These are phyloP conservation scores for Solanum dulcamara DNA, from an alignment of 257 asterid genomes.

Conservation along the genomic window DNA sequence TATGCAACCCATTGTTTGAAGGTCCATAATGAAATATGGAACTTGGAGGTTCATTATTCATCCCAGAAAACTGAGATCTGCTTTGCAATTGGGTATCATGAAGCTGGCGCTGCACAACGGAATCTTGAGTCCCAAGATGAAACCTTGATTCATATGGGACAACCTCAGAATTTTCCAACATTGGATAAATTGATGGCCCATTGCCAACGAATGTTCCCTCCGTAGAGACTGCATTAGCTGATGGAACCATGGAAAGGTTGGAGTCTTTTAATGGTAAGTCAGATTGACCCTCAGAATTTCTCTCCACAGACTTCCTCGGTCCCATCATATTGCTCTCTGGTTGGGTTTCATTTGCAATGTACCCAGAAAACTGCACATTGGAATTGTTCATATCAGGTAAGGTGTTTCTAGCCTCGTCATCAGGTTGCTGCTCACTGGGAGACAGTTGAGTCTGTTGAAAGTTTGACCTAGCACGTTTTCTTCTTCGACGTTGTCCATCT, in stretches of 20 bases:
- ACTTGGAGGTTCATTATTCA: constrained; percentile 4
- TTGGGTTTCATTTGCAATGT: constrained; percentile 16
- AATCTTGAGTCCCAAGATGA: constrained; percentile 10
- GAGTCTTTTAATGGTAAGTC: constrained; percentile 20
- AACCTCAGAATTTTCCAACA: constrained; percentile 18
- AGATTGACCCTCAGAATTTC: constrained; percentile 11
- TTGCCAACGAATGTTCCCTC: not conserved
- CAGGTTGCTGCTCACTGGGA: constrained; percentile 15
- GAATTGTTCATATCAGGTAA: constrained; percentile 26
- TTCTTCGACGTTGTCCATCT: constrained; percentile 20
- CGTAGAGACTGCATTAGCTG: constrained; percentile 18
- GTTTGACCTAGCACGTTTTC: constrained; percentile 20
- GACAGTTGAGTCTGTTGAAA: constrained; percentile 13
- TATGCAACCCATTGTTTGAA: not conserved
- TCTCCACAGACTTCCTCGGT: constrained; percentile 13
- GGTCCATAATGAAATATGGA: constrained; percentile 4
- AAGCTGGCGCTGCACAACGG: constrained; percentile 8
- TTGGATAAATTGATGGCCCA: constrained; percentile 14
- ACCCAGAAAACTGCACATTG: constrained; percentile 9
- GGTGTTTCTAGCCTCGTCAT: constrained; percentile 15
- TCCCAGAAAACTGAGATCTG: constrained; percentile 12
- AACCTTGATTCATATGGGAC: constrained; percentile 17
- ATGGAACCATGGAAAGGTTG: constrained; percentile 21
- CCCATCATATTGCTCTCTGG: constrained; percentile 12
- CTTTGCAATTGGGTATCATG: constrained; percentile 15